These are phyloP conservation scores for Irpex lacteus DNA, from an alignment of 1,284 basidiomycete species.

Conservation along the genomic window DNA sequence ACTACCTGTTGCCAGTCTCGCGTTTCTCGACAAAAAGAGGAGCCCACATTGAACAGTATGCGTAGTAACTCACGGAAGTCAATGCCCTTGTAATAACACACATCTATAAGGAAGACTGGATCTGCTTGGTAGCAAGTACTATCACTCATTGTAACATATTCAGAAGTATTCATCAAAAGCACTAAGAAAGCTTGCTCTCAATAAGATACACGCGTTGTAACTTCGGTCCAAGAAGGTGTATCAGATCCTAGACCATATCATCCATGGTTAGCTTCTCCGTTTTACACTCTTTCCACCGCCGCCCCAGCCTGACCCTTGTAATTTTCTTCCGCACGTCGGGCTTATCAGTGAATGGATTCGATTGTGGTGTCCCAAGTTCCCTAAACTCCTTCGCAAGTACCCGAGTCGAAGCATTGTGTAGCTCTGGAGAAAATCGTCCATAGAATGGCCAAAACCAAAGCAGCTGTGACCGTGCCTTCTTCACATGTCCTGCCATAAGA, in stretches of 20 bases:
- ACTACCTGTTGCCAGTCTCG: too few species aligned
- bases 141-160: too few species aligned
- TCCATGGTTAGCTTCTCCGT: background rate
- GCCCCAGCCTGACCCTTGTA: background rate
- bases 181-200: background rate
- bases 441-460: slow-evolving; percentile 62
- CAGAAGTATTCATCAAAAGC: background rate
- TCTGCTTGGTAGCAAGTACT: too few species aligned
- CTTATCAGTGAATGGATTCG: background rate
- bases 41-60: too few species aligned
- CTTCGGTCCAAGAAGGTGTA: background rate
- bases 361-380: slow-evolving; percentile 25
- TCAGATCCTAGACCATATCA: background rate
- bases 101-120: too few species aligned
- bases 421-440: slow-evolving; percentile 53
- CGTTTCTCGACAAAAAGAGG: too few species aligned
- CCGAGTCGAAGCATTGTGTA: slow-evolving; percentile 39
- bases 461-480: slow-evolving; percentile 50
- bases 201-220: background rate
- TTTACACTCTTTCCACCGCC: background rate
- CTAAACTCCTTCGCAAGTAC: slow-evolving; percentile 45
- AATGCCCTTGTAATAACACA: too few species aligned
- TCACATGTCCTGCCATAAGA: slow-evolving; percentile 50
- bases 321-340: background rate
- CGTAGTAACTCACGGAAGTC: too few species aligned